phyloP scores from a whole-genome alignment of 768 basidiomycete species.

The Grammothele lineata region DNA sequence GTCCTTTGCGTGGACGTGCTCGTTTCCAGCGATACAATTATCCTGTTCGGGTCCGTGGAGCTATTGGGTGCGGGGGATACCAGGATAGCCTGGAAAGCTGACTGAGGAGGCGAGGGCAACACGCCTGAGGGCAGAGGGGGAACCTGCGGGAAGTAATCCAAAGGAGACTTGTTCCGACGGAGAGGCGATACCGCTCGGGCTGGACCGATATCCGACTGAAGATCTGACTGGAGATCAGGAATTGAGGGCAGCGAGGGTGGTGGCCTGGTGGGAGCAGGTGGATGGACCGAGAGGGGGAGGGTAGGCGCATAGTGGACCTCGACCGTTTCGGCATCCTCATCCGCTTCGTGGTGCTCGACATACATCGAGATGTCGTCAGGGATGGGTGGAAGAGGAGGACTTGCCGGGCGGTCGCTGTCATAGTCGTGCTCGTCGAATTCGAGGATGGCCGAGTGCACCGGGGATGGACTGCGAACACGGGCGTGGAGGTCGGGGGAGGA shows the following conservation, averaged over 20 bases:
- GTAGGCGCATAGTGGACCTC: constrained; percentile 23
- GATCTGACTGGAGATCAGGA: constrained; percentile 11
- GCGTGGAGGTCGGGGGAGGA: constrained; percentile 15
- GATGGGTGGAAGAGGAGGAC: constrained; percentile 21
- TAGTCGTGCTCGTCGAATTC: constrained; percentile 4
- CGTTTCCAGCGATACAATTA: constrained; percentile 73
- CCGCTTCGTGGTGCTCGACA: constrained; percentile 14
- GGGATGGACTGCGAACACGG: constrained; percentile 3
- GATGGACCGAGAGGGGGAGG: constrained; percentile 48
- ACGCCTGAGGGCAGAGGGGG: constrained; percentile 47
- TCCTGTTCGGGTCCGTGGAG: constrained; percentile 50
- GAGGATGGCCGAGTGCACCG: neutral
- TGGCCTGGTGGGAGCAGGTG: constrained; percentile 32
- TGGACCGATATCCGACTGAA: constrained; percentile 7
- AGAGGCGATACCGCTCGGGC: constrained; percentile 24
- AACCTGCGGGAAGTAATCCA: constrained; percentile 40
- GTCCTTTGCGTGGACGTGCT: constrained; percentile 63
- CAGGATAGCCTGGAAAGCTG: constrained; percentile 64
- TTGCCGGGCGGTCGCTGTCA: constrained; percentile 1
- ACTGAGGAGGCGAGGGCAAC: constrained; percentile 40
- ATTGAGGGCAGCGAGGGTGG: constrained; percentile 23
- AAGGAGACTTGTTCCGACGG: constrained; percentile 14
- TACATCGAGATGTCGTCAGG: constrained; percentile 13
- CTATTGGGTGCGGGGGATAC: constrained; percentile 43
- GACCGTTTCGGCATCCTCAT: constrained; percentile 27